Evolutionary conservation across 495 filamentous ascomycete genomes (phyloP).

Genomic region (Chaetomium fimeti): DNA sequence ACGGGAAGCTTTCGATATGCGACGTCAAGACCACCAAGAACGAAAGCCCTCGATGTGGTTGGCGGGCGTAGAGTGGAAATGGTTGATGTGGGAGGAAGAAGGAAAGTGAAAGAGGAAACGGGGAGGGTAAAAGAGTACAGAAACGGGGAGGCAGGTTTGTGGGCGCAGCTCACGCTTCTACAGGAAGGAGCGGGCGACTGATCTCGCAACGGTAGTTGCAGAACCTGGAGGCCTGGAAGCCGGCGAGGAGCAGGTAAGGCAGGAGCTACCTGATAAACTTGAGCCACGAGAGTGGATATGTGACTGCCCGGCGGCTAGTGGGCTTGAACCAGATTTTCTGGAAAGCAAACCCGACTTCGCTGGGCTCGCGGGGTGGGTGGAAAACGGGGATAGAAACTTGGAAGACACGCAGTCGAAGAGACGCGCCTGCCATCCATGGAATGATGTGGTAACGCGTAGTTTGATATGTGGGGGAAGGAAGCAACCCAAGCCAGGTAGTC

Average conservation of each 20-base stretch:
- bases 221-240: neutral
- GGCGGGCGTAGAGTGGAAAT: neutral
- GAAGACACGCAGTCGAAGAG: neutral
- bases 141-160: neutral
- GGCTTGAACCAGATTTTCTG: neutral
- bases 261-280: too few relatives aligned
- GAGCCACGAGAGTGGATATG: neutral
- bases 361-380: neutral
- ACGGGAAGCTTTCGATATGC: too few relatives aligned
- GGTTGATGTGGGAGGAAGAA: neutral
- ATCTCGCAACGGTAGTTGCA: neutral
- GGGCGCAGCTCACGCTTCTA: neutral
- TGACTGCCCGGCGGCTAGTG: neutral
- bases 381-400: neutral
- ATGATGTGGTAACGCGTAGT: neutral
- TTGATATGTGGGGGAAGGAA: neutral
- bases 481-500: neutral
- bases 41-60: neutral
- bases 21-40: neutral
- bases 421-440: slow-evolving; percentile 5
- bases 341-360: neutral
- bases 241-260: too few relatives aligned
- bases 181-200: neutral
- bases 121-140: neutral
- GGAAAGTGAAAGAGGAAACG: neutral